Evolutionary conservation across 1,139 yeast species (phyloP), one percentile per base, ranked within the genome.

Genomic region (Meyerozyma elateridarum): DNA sequence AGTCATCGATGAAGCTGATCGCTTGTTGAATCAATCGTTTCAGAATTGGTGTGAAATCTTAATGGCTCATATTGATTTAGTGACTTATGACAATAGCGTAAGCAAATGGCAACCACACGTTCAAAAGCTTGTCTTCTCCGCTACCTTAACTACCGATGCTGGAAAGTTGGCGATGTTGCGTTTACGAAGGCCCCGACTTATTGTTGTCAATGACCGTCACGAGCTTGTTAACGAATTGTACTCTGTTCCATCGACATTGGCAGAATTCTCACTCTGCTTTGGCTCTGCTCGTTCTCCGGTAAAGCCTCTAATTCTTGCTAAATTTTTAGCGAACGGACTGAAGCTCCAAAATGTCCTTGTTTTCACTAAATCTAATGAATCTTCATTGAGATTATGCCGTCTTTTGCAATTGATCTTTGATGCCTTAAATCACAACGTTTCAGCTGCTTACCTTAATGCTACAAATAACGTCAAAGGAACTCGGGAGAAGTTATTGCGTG

Each of bases 1-100:
- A 45, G 85, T 91, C 3, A 75, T 91, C 26, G 99, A 91, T 59
- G 99, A 91, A 58, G 98, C 97, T 2, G 99, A 91, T 62, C 68
- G 96, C 38, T 64, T 91, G 36, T 69, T 91, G 42, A 87, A 87
- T 51, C 97, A 91, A 54, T 77, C 85, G 19, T 91, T 87, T 57
- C 97, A 91, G 56, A 87, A 87, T 52, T 91, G 99, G 99, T 78
- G 89, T 42, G 72, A 73, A 32, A 68, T 78, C 1, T 61, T 91
- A n/a, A 70, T 82, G 36, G 44, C 60, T 3, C 67, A 70, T 20
- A 53, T 81, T 20, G 74, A 73, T 66, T 44, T 39, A 46, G 8
- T 13, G 17, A 32, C 39, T 2, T 27, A 24, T 8, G 28, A 17
- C 17, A 17, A 31, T 20, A 31, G 41, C 4, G 41, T 48, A 6